These are phyloP conservation scores for Diplogelasinospora grovesii DNA, from an alignment of 495 filamentous ascomycete species.

Conservation along the genomic window DNA sequence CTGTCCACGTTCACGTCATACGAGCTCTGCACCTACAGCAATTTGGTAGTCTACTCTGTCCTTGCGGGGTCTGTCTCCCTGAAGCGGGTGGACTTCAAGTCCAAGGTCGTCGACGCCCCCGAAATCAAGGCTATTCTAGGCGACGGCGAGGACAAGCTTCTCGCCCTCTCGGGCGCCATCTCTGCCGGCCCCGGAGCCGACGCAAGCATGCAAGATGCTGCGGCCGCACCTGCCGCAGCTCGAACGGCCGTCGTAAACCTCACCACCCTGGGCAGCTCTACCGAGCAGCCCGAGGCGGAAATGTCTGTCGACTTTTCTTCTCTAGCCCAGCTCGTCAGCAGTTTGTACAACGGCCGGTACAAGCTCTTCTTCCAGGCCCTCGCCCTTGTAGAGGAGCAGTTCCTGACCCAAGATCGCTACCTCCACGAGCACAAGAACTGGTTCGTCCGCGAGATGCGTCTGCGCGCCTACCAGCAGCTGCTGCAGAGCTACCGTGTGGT, in stretches of 20 bases:
- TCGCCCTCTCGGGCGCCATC: constrained; percentile 67
- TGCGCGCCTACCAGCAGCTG: constrained; percentile 90
- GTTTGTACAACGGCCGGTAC: constrained; percentile 88
- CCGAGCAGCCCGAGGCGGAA: constrained; percentile 68
- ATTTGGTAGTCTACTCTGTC: constrained; percentile 90
- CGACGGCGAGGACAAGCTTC: constrained; percentile 75
- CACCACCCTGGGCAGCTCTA: constrained; percentile 65
- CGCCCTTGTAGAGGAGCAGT: constrained; percentile 86
- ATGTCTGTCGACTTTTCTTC: constrained; percentile 67
- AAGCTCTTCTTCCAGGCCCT: constrained; percentile 86
- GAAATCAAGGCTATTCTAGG: constrained; percentile 96
- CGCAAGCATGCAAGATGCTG: constrained; percentile 68
- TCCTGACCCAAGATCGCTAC: constrained; percentile 89
- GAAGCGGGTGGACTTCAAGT: constrained; percentile 97
- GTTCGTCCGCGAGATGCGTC: constrained; percentile 97
- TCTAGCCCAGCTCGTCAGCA: constrained; percentile 81
- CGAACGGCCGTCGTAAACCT: constrained; percentile 71
- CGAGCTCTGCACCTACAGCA: constrained; percentile 92
- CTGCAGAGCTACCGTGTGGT: constrained; percentile 98
- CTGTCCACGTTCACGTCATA: constrained; percentile 98
- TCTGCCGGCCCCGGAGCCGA: constrained; percentile 76
- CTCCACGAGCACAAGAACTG: constrained; percentile 87
- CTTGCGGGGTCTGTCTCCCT: constrained; percentile 90
- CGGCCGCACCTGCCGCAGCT: constrained; percentile 48
- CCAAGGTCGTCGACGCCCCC: constrained; percentile 94